Percentiles rank a stretch among this genome's conserved stretches.
These are phyloP conservation scores for Ajuga chamaepitys DNA, from an alignment of 257 asterid genomes.

Conservation along the genomic window DNA sequence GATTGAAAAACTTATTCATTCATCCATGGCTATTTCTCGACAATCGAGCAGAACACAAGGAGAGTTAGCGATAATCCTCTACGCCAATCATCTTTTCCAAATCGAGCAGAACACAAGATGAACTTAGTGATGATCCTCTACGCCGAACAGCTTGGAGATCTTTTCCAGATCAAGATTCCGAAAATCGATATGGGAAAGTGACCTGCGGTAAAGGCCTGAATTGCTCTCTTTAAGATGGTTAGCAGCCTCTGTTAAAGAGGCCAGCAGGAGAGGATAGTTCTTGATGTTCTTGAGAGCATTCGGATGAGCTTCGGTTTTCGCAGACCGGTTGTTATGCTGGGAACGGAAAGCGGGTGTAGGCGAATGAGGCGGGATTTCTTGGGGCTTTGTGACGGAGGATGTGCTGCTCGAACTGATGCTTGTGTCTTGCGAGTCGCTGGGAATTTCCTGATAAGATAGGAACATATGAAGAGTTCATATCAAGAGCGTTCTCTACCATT, in stretches of 20 bases:
- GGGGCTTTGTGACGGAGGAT: constrained; percentile 24
- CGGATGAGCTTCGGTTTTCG: constrained; percentile 79
- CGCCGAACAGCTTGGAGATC: constrained; percentile 54
- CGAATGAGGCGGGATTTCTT: constrained; percentile 43
- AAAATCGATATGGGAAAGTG: constrained; percentile 57
- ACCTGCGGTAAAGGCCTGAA: constrained; percentile 46
- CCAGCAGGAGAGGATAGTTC: constrained; percentile 76
- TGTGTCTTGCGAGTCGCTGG: constrained; percentile 20
- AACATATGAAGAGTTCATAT: not conserved
- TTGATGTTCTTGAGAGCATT: constrained; percentile 82
- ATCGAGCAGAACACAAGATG: not conserved
- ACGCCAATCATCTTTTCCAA: constrained; percentile 39
- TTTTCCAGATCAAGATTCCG: constrained; percentile 53
- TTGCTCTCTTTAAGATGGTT: constrained; percentile 63
- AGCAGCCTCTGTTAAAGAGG: constrained; percentile 65
- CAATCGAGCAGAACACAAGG: not conserved
- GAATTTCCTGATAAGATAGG: constrained; percentile 28
- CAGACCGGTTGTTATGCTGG: constrained; percentile 29
- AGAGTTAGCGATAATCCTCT: constrained; percentile 31
- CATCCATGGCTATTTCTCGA: not conserved
- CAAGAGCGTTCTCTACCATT: not conserved
- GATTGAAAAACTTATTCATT: not conserved
- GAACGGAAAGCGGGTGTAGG: constrained; percentile 55
- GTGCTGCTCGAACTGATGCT: constrained; percentile 34
- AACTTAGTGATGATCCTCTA: constrained; percentile 32